Percentiles rank a stretch among this genome's conserved stretches.
These are phyloP conservation scores for Obelidium mucronatum DNA, from an alignment of 192 early-diverging fungal genomes.

Conservation along the genomic window DNA sequence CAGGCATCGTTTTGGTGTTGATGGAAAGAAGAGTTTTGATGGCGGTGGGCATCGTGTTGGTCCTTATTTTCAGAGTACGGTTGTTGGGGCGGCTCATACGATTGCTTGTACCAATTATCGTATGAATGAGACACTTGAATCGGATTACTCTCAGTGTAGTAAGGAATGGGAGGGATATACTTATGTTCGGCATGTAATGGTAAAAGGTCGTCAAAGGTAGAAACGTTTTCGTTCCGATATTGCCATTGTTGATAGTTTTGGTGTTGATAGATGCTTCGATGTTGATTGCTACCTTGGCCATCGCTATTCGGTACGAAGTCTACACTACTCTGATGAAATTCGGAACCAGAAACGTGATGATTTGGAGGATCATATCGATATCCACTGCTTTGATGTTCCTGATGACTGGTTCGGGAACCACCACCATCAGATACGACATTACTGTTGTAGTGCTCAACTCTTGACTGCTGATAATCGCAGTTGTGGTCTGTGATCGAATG, in stretches of 20 bases:
- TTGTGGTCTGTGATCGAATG: not conserved
- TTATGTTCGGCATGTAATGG: not conserved
- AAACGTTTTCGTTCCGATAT: conserved; percentile 9
- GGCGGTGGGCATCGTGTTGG: not conserved
- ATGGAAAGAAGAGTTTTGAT: not conserved
- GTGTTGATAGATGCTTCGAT: not conserved
- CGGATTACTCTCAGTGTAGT: conserved; percentile 20
- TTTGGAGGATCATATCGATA: too few species aligned
- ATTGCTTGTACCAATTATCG: conserved; percentile 26
- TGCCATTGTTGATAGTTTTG: not conserved
- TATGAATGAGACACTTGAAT: conserved; percentile 30
- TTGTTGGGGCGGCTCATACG: not conserved
- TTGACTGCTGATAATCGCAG: not conserved
- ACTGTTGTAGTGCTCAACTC: too few species aligned
- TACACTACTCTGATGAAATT: too few species aligned
- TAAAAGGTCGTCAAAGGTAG: conserved; percentile 22
- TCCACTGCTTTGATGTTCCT: not conserved
- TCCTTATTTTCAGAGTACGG: too few species aligned
- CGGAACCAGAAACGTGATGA: too few species aligned
- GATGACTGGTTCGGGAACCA: too few species aligned
- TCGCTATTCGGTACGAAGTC: too few species aligned
- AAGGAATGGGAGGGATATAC: conserved; percentile 11
- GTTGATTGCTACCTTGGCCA: conserved; percentile 10
- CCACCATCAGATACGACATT: too few species aligned
- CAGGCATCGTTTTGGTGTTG: not conserved